Evolutionary conservation across 2,329 filamentous ascomycete genomes (phyloP), one percentile per base, ranked within the genome.

Genomic region (Ascochyta rabiei): DNA sequence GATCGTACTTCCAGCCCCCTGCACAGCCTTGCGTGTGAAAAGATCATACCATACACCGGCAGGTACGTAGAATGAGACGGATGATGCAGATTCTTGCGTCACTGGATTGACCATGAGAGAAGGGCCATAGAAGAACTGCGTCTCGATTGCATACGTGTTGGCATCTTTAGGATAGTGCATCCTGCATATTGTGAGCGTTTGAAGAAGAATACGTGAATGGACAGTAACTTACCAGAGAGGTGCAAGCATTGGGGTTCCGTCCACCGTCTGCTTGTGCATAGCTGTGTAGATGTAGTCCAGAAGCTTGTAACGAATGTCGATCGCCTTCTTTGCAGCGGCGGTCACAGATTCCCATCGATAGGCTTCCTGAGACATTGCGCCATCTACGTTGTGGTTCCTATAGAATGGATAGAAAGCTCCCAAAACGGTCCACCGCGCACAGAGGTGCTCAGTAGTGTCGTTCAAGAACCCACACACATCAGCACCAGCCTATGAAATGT

Each of bases 211-310:
- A 10, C 15, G 13, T 26, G 23, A 18, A 12, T 9, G 7, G 13
- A 4, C n/a, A 13, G 31, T 8, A 84, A 91, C 75, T 86, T 59
- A 92, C 76, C 89, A 90, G 56, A 91, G 70, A 0, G 89, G 89
- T 56, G 84, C 84, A 37, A 90, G 75, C 60, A 86, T 78, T 0
- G 89, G 88, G 4, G 82, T 83, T 16, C 89, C 90, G 45, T 84
- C 82, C 24, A 79, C 63, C 33, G 80, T 82, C 72, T 89, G 83
- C 52, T 76, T 73, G 65, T 86, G 78, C 70, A 91, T 80, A 1
- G 86, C 84, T 1, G 89, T 91, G 78, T 93, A 92, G 53, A 91
- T 81, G 75, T 92, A 92, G 66, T 91, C 89, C 6, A 93, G 80
- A n/a, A 93, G 78, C n/a, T 84, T 80, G 76, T 92, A 93, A 12